Base-by-base conservation (phyloP, 2,329 filamentous ascomycete genomes). In the Phialemoniopsis sp. region DNA sequence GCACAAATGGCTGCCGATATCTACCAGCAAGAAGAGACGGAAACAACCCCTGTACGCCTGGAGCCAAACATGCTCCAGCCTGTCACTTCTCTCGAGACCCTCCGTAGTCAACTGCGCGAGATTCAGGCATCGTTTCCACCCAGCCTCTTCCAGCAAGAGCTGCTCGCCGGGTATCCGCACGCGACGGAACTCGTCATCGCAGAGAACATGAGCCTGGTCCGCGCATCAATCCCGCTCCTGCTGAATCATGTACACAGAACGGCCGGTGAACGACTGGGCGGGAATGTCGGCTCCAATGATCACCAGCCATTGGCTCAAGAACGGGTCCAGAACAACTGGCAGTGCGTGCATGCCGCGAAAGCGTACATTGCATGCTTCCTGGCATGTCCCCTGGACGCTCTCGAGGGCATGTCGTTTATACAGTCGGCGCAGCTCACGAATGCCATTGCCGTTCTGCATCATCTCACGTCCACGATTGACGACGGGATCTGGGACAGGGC, bases 401-500 rank as follows among this genome's bases (percentile, higher is more conserved):
- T 58, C 8, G 32, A 55, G 14, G 58, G 57, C 3, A 46, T 59
- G 3, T 53, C 61, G 1, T 63, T 64, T 37, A 51, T 57, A 29
- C 59, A 61, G 33, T 64, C 60, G 60, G 56, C 57, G 1, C 59
- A 66, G 34, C 53, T 67, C 34, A 51, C 60, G 18, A 53, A 53
- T 6, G 57, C 47, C 28, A 35, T 62, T n/a, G 57, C 54, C 3
- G 45, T 62, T 2, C 46, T 68, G 32, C 60, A 64, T 35, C 51
- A 60, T 16, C 50, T 68, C n/a, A n/a, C n/a, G 8, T 57, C 57
- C 1, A 60, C 54, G 5, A 54, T 66, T 6, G 43, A 54, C 13
- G 58, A 67, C 39, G 62, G 58, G 13, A 57, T 54, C 4, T 67
- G 62, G 63, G 57, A 67, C 43, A 49, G 50, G 14, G 47, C 55